phyloP scores from a whole-genome alignment of 306 rosid genomes.

The Pueraria montana region DNA sequence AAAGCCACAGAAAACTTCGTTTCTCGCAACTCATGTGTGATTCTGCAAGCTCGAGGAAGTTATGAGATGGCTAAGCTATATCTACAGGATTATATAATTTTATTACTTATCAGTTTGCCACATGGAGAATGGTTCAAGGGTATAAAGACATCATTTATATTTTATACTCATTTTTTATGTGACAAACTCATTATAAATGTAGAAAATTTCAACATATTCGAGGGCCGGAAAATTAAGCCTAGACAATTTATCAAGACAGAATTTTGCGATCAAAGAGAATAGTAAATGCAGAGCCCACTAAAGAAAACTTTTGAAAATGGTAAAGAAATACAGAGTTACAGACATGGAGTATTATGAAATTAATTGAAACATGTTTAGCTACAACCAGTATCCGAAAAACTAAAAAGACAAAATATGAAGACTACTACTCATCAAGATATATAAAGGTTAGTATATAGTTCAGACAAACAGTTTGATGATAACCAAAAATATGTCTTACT shows the following conservation, averaged over 20 bases:
- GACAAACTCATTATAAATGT: background rate
- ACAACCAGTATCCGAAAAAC: background rate
- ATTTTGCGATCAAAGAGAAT: background rate
- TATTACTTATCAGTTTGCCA: background rate
- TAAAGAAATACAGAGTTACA: background rate
- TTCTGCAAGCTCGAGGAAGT: constrained; percentile 21
- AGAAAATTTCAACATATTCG: background rate
- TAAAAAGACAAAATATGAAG: too few species aligned
- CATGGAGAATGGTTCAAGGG: background rate
- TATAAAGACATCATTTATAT: background rate
- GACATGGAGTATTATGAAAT: background rate
- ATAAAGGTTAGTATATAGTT: too few species aligned
- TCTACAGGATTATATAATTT: background rate
- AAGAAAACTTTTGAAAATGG: background rate
- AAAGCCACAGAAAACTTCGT: background rate
- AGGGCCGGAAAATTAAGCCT: background rate
- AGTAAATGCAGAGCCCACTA: background rate
- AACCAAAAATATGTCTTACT: too few species aligned
- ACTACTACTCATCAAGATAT: too few species aligned
- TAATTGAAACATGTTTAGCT: background rate
- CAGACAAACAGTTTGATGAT: too few species aligned
- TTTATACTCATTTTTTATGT: background rate
- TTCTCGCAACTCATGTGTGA: background rate
- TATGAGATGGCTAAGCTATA: background rate
- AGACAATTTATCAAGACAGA: background rate